Base-by-base conservation (phyloP, 1,139 yeast genomes). In the Blastobotrys apis region DNA sequence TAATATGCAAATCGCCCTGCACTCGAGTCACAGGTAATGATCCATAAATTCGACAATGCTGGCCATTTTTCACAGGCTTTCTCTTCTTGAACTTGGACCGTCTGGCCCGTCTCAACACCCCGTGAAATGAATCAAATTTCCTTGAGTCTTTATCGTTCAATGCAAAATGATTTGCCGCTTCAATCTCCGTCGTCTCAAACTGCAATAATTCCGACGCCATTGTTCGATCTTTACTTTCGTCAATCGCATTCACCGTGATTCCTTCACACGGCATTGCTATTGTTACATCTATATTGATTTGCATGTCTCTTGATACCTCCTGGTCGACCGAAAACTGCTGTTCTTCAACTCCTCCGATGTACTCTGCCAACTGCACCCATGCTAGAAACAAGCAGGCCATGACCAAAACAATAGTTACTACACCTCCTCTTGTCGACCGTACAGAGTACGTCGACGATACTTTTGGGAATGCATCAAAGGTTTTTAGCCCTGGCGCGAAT, bases 401-500 rank as follows among this genome's bases (percentile, higher is more conserved):
- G 19, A 74, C 71, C 9, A 90, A 79, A 39, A 82, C 42, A 2
- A 87, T 54, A 0, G 95, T 81, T n/a, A 90, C 77, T 20, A 78
- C 60, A 2, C 94, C 92, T 23, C 95, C 95, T 50, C 92, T 72
- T 32, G 77, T 69, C 1, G 94, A 83, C 52, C 86, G 68, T 41
- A 84, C 82, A 34, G 84, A 75, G 57, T 86, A 90, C 49, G 83
- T 76, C 5, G 87, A 75, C 44, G 84, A 82, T 22, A 87, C 86
- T 64, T 90, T 90, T 17, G 97, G 90, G 58, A 87, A 87, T 29
- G 96, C 96, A 70, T 87, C 96, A 64, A 87, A 86, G 6, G 88
- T 55, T 37, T 49, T 49, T 62, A 62, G 50, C 22, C 57, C 64
- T 13, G 56, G 57, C 25, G 51, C 54, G 15, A 55, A 27, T 3